Evolutionary conservation across 805 yeast genomes (phyloP), one percentile per base, ranked within the genome.

Genomic region (Candida qinlingensis): DNA sequence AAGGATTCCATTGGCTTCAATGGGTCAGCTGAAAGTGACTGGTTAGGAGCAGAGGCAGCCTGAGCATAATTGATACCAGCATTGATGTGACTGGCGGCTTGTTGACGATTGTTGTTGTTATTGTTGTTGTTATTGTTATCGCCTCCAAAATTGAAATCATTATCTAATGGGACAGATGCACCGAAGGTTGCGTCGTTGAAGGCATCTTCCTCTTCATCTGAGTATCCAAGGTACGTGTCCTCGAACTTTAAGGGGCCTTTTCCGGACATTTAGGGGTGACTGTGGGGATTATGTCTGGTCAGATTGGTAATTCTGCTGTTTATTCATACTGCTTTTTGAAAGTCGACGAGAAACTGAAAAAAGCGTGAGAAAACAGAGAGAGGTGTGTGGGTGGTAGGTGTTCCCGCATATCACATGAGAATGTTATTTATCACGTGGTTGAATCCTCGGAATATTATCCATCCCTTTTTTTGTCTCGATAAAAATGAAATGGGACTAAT

Each of bases 151-250:
- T 79, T 79, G 58, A 83, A 86, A 57, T 85, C 87, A 54, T 77
- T 75, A 33, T 82, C 80, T 46, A 81, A 73, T 1, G 70, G 64
- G 30, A 71, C 73, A 41, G 69, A 73, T 38, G 66, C 70, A 29
- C 94, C 95, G 66, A 87, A 87, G 0, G 95, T 87, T 61, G 83
- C 90, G 53, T 81, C 87, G 61, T 87, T 87, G 56, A 84, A 74
- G 37, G 85, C 94, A 62, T 88, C 96, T 42, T 85, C 91, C 33
- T 78, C 84, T 49, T 81, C 87, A 34, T 88, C 95, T 19, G 57
- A 52, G 47, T 84, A 74, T 3, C 92, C 91, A 48, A 81, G 87
- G 65, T 86, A 87, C 19, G 92, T 82, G 34, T 89, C 95, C 59
- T 89, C 95, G 62, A 88, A 89, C 62, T 87, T 90, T 63, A 79